phyloP scores from a whole-genome alignment of 2,329 filamentous ascomycete species.

The Reticulascus tulasneorum region DNA sequence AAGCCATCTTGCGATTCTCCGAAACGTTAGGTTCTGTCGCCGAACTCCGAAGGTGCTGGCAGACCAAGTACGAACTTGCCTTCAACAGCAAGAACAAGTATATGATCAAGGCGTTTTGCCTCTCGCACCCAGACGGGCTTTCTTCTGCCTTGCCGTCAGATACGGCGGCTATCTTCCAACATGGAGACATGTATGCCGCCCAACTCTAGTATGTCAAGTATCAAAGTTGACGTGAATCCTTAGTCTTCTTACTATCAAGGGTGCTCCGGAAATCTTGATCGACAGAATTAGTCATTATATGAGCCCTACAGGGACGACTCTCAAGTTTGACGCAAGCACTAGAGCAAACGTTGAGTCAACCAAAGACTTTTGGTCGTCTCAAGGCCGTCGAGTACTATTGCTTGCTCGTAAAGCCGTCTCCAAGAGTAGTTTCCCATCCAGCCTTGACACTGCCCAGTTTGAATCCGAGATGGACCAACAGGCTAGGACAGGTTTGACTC shows the following conservation, averaged over 20 bases:
- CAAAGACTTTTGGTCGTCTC: slow-evolving; percentile 65
- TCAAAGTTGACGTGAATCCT: not conserved
- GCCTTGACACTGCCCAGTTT: slow-evolving; percentile 27
- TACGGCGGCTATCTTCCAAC: slow-evolving; percentile 18
- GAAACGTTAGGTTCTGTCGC: slow-evolving; percentile 59
- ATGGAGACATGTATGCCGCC: slow-evolving; percentile 23
- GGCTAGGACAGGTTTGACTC: slow-evolving; percentile 54
- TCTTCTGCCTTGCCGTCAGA: slow-evolving; percentile 11
- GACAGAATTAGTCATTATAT: slow-evolving; percentile 57
- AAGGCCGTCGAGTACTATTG: slow-evolving; percentile 65
- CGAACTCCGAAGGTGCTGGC: slow-evolving; percentile 59
- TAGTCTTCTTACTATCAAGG: slow-evolving; percentile 69
- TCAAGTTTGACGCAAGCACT: slow-evolving; percentile 42
- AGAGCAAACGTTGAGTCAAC: slow-evolving; percentile 47
- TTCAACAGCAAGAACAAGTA: slow-evolving; percentile 86
- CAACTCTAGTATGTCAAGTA: not conserved
- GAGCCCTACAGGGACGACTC: slow-evolving; percentile 48
- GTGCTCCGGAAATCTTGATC: slow-evolving; percentile 71
- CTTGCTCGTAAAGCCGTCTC: slow-evolving; percentile 58
- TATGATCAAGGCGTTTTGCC: slow-evolving; percentile 62
- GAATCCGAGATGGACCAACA: slow-evolving; percentile 56
- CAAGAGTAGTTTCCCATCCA: slow-evolving; percentile 17
- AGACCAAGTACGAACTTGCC: slow-evolving; percentile 61
- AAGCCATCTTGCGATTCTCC: slow-evolving; percentile 68
- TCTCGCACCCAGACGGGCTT: slow-evolving; percentile 27